Base-by-base conservation (phyloP, 331 rosid species). In the Prunus yedoensis region DNA sequence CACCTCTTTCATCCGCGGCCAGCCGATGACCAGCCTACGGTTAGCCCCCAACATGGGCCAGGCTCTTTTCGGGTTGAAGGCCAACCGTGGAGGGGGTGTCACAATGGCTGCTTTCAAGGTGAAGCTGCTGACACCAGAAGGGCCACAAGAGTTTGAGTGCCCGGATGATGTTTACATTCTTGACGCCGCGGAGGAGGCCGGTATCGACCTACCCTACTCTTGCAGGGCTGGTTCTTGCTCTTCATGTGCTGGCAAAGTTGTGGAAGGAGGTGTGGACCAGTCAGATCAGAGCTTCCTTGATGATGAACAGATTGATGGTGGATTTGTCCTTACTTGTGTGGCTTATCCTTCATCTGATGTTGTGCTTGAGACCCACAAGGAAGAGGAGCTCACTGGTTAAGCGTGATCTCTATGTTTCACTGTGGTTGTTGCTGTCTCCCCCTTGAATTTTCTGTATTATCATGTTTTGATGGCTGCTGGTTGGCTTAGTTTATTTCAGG, bases 191-290 rank as follows among this genome's bases (percentile, higher is more conserved):
- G 97, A 92, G 63, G 93, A 88, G 8, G 0, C 8, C 0, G 97
- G 96, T 0, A 0, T 85, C n/a, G 99, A 95, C 0, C 88, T 90
- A 38, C 98, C 98, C 0, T 95, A 90, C 85, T 95, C 99, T 0
- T 95, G 97, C 87, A 77, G 98, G 58, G 99, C 99, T 11, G 97
- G 99, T 4, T 79, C 99, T 18, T 92, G 99, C 83, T 92, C 99
- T 60, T 84, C 97, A 0, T 95, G 97, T 17, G 94, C 91, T 10
- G 99, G 90, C 3, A 90, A 80, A 65, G 79, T 95, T 27, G 77
- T 64, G 2, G 0, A 0, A 3, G 99, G 98, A 8, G 0, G 0
- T 0, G 53, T 92, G 20, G 98, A 95, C n/a, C 97, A 95, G 77
- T 85, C 91, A 0, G 98, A 95, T 69, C 84, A 84, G 5, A 88